These are phyloP conservation scores for Ceratocystis diversiconidia DNA, from an alignment of 2,329 filamentous ascomycete species.

Conservation along the genomic window DNA sequence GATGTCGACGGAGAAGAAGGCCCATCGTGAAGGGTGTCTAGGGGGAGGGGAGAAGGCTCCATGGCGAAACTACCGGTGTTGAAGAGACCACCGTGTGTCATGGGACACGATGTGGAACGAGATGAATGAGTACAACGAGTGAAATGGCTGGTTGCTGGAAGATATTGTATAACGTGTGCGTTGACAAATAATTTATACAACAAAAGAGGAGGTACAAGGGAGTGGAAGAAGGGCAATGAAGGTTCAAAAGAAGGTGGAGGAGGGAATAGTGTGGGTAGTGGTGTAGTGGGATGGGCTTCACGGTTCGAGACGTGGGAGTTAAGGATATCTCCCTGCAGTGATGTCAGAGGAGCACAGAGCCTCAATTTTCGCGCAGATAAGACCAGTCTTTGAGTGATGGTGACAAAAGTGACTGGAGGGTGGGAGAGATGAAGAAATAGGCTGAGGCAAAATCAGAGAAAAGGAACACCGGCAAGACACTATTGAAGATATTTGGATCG, in stretches of 20 bases:
- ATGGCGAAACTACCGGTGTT: constrained; percentile 12
- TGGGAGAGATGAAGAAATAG: neutral
- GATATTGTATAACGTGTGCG: too few species aligned
- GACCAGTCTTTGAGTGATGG: neutral
- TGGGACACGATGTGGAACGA: neutral
- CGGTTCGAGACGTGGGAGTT: neutral
- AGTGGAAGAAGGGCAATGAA: neutral
- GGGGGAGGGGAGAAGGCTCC: constrained; percentile 14
- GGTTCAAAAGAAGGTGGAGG: neutral
- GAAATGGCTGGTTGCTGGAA: neutral
- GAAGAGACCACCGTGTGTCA: constrained; percentile 1
- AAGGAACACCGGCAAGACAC: neutral
- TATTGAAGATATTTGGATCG: neutral
- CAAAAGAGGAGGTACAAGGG: neutral
- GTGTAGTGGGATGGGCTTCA: neutral
- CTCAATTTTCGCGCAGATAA: neutral
- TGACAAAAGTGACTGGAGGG: neutral
- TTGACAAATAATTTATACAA: neutral
- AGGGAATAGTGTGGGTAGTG: neutral
- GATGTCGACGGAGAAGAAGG: neutral
- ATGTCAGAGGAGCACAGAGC: constrained; percentile 9
- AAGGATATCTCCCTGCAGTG: constrained; percentile 1
- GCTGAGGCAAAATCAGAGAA: neutral
- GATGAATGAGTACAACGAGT: neutral
- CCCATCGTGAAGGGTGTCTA: neutral